phyloP scores from a whole-genome alignment of 2,329 filamentous ascomycete species.

The Fusarium pseudograminearum region DNA sequence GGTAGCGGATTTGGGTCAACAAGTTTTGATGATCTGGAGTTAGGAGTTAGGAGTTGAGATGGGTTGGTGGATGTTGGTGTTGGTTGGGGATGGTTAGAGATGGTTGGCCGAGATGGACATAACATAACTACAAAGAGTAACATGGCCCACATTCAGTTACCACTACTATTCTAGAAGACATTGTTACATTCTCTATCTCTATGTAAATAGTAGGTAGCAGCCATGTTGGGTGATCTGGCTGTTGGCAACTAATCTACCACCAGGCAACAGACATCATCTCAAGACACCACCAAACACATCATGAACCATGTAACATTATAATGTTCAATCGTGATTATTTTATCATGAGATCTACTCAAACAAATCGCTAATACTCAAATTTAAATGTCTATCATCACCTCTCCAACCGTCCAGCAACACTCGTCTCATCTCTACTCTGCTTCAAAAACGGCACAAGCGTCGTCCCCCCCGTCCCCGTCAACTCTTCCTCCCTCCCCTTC shows the following conservation, averaged over 20 bases:
- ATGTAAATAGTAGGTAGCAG: no score
- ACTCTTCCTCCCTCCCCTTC: constrained; percentile 60
- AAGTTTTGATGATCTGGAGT: neutral
- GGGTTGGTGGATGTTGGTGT: no score
- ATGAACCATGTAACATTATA: neutral
- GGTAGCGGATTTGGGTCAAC: neutral
- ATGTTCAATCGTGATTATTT: neutral
- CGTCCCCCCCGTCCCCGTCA: constrained; percentile 90
- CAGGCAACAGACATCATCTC: neutral
- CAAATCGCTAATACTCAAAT: constrained; percentile 26
- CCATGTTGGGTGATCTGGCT: no score
- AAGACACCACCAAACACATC: neutral
- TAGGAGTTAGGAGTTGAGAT: no score
- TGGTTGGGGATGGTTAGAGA: neutral
- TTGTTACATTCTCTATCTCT: neutral
- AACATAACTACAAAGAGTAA: neutral
- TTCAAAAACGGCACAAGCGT: constrained; percentile 89
- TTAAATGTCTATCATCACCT: no score
- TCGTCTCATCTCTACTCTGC: constrained; percentile 87
- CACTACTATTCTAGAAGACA: no score
- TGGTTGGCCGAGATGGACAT: neutral
- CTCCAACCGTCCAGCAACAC: constrained; percentile 52
- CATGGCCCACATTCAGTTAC: neutral
- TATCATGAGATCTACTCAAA: neutral
- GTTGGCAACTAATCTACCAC: neutral